Evolutionary conservation across 192 early-diverging fungal genomes (phyloP), one percentile per base, ranked within the genome.

Genomic region (Linnemannia zychae): DNA sequence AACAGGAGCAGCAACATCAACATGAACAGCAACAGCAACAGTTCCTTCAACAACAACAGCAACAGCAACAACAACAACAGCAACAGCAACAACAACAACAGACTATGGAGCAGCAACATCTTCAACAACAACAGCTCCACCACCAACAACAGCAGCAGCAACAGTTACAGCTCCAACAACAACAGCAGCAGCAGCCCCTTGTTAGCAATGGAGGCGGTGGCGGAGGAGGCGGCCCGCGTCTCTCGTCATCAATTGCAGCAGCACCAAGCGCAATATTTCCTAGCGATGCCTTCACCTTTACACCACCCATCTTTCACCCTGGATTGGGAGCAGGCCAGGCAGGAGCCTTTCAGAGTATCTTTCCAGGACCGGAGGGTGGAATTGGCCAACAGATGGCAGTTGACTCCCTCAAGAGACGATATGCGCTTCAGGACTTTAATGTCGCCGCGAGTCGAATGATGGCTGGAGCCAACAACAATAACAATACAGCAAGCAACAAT

Each of bases 311-410:
- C 24, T 85, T 79, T n/a, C 83, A 85, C 31, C 44, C 83, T 28
- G 77, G 78, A 68, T 22, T 76, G 63, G 83, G 79, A 49, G 77
- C 76, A 48, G 48, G 75, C 0, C n/a, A 9, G 31, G 74, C 76
- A 49, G 48, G 75, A 3, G 48, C 52, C 12, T 76, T 84, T 20
- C 83, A 85, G 47, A 53, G 69, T 9, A 50, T 76, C 13, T 85
- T 79, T 33, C 63, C 77, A 37, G 83, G 83, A 73, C 83, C 68
- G 34, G 83, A 85, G 46, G 83, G 83, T 13, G 83, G 83, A 40
- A 85, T 85, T 34, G 83, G 83, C 22, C 83, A 85, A 28, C 83
- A 85, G 69, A 85, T 79, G 78, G 71, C 76, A 0, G 77, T 79
- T 7, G 83, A 85, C 36, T 85, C 83, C 0, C 49, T 85, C 16